Percentiles rank a stretch among this genome's conserved stretches.
Evolutionary conservation across 495 filamentous ascomycete species (phyloP).

Genomic region (Evernia prunastri): DNA sequence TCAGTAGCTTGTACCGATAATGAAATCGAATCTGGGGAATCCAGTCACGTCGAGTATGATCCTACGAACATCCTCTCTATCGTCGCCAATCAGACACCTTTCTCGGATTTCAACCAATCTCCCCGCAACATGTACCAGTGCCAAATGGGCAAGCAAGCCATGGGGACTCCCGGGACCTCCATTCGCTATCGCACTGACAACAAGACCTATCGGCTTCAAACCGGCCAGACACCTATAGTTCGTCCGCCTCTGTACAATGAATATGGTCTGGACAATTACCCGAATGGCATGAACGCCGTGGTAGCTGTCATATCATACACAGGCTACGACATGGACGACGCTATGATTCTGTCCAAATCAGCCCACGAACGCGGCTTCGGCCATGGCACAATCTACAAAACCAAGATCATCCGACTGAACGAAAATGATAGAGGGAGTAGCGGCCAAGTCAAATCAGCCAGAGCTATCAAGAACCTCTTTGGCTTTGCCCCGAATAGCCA

Average conservation of each 20-base stretch:
- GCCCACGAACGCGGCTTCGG: slow-evolving; percentile 96
- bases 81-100: slow-evolving; percentile 96
- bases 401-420: slow-evolving; percentile 75
- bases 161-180: slow-evolving; percentile 92
- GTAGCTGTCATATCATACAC: slow-evolving; percentile 99
- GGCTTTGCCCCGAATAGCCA: slow-evolving; percentile 71
- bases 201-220: slow-evolving; percentile 91
- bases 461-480: slow-evolving; percentile 65
- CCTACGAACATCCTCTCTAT: slow-evolving; percentile 98
- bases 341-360: slow-evolving; percentile 99
- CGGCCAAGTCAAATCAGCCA: slow-evolving; percentile 31
- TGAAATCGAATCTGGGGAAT: slow-evolving; percentile 78
- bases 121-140: slow-evolving; percentile 99
- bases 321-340: slow-evolving; percentile 99
- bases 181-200: slow-evolving; percentile 88
- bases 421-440: slow-evolving; percentile 58
- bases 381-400: slow-evolving; percentile 95
- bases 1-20: slow-evolving; percentile 81
- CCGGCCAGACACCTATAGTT: slow-evolving; percentile 91
- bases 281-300: slow-evolving; percentile 93
- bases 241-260: slow-evolving; percentile 87
- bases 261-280: slow-evolving; percentile 97
- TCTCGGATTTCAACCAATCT: slow-evolving; percentile 98
- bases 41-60: slow-evolving; percentile 89
- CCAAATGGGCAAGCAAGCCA: slow-evolving; percentile 99